These are phyloP conservation scores for Lipomyces oligophaga DNA, from an alignment of 805 yeast species.

Conservation along the genomic window DNA sequence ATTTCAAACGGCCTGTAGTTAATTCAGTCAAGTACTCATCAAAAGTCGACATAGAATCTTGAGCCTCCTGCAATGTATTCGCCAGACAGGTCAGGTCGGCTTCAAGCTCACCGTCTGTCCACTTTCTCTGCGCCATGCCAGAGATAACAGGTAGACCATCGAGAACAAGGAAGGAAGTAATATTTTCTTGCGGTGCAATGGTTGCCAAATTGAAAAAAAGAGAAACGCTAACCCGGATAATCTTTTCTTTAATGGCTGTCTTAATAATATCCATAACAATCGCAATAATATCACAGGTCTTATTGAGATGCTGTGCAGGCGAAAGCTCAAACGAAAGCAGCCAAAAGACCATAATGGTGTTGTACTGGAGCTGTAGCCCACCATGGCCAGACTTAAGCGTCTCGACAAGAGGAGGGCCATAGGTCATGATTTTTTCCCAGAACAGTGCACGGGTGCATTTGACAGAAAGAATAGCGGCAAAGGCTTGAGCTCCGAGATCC, in stretches of 20 bases:
- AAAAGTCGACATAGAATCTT: slow-evolving; percentile 77
- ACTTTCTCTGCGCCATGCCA: slow-evolving; percentile 77
- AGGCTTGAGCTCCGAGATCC: slow-evolving; percentile 60
- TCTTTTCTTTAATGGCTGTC: slow-evolving; percentile 85
- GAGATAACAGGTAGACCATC: slow-evolving; percentile 68
- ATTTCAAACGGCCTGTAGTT: slow-evolving; percentile 67
- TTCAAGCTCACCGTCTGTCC: slow-evolving; percentile 90
- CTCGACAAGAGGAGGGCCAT: slow-evolving; percentile 49
- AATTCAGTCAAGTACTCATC: slow-evolving; percentile 89
- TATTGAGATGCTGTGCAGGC: slow-evolving; percentile 47
- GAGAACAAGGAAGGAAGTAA: slow-evolving; percentile 65
- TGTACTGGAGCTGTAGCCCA: slow-evolving; percentile 79
- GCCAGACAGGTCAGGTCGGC: slow-evolving; percentile 60
- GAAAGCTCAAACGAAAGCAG: slow-evolving; percentile 67
- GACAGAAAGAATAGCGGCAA: slow-evolving; percentile 55
- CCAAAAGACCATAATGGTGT: slow-evolving; percentile 77
- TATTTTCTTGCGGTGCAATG: slow-evolving; percentile 42
- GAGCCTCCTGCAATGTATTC: slow-evolving; percentile 64
- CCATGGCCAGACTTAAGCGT: slow-evolving; percentile 45
- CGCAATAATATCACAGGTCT: slow-evolving; percentile 51
- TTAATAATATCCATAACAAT: slow-evolving; percentile 54
- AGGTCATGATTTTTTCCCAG: slow-evolving; percentile 45
- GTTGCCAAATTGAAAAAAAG: slow-evolving; percentile 41
- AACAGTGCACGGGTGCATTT: slow-evolving; percentile 53
- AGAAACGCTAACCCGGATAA: slow-evolving; percentile 74